A percentile compares a stretch with the other conserved stretches of the same genome.
These are phyloP conservation scores for Tulasnella sp. DNA, from an alignment of 768 basidiomycete species.

Conservation along the genomic window DNA sequence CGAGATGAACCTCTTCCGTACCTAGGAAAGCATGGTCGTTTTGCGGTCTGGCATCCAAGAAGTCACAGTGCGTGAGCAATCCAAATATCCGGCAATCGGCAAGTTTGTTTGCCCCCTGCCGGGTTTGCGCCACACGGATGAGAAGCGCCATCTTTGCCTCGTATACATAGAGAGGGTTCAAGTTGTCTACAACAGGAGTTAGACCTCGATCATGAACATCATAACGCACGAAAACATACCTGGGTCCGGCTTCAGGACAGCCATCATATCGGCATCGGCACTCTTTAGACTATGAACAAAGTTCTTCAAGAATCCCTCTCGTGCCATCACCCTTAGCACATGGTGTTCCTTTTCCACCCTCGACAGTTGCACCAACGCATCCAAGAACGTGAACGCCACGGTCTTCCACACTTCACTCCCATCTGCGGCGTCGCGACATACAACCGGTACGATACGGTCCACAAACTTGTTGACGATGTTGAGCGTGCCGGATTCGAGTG, in stretches of 20 bases:
- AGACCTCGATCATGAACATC: not conserved
- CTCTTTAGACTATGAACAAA: slow-evolving; percentile 81
- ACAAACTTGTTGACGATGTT: slow-evolving; percentile 50
- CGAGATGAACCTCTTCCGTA: slow-evolving; percentile 23
- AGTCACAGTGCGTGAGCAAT: slow-evolving; percentile 72
- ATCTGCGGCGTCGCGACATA: slow-evolving; percentile 86
- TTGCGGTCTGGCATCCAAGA: slow-evolving; percentile 72
- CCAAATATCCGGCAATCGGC: slow-evolving; percentile 66
- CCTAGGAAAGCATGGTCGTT: slow-evolving; percentile 73
- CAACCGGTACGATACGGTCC: slow-evolving; percentile 57
- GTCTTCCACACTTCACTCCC: slow-evolving; percentile 97
- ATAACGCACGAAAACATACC: slow-evolving; percentile 40
- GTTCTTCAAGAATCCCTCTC: slow-evolving; percentile 66
- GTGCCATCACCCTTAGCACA: slow-evolving; percentile 44
- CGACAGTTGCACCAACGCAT: slow-evolving; percentile 63
- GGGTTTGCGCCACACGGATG: slow-evolving; percentile 68
- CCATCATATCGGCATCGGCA: slow-evolving; percentile 57
- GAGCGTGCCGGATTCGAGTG: slow-evolving; percentile 51
- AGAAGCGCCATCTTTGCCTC: slow-evolving; percentile 90
- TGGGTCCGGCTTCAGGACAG: slow-evolving; percentile 77
- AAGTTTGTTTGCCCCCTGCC: slow-evolving; percentile 72
- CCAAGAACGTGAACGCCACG: slow-evolving; percentile 81
- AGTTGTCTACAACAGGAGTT: slow-evolving; percentile 44
- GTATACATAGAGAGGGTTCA: slow-evolving; percentile 87
- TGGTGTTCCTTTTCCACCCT: slow-evolving; percentile 54